phyloP scores from a whole-genome alignment of 78 protist species.

The Creolimax fragrantissima region DNA sequence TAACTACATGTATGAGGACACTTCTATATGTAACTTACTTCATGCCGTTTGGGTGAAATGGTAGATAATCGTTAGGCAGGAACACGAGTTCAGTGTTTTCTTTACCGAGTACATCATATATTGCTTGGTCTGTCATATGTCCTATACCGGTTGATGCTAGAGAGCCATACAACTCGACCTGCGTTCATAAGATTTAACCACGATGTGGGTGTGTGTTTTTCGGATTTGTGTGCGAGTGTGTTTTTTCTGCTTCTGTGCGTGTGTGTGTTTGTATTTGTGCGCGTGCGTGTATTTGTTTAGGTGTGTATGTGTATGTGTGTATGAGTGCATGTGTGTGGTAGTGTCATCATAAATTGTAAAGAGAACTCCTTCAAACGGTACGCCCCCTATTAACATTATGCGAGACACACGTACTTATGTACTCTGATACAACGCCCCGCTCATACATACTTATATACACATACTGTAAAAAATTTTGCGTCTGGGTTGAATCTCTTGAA shows the following conservation, averaged over 20 bases:
- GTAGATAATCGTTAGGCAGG: conserved; percentile 1
- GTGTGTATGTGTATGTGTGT: neutral
- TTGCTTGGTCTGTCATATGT: conserved; percentile 27
- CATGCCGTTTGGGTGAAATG: conserved; percentile 12
- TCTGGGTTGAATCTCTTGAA: neutral
- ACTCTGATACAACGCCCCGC: too few relatives aligned
- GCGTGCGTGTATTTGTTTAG: neutral
- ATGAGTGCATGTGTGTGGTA: neutral
- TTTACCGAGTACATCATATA: neutral
- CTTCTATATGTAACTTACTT: too few relatives aligned
- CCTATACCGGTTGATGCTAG: conserved; percentile 41
- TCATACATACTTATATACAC: too few relatives aligned
- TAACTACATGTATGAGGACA: too few relatives aligned
- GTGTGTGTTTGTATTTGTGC: neutral
- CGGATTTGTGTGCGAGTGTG: neutral
- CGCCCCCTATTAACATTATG: too few relatives aligned
- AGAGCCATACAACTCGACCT: conserved; percentile 30
- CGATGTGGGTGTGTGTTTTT: neutral
- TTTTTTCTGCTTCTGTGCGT: neutral
- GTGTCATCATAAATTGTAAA: neutral
- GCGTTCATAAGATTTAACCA: neutral
- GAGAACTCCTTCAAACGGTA: too few relatives aligned
- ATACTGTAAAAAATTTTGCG: neutral
- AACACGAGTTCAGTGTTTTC: neutral
- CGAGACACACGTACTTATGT: too few relatives aligned